These are phyloP conservation scores for Gardenia jasminoides DNA, from an alignment of 257 asterid genomes.

Conservation along the genomic window DNA sequence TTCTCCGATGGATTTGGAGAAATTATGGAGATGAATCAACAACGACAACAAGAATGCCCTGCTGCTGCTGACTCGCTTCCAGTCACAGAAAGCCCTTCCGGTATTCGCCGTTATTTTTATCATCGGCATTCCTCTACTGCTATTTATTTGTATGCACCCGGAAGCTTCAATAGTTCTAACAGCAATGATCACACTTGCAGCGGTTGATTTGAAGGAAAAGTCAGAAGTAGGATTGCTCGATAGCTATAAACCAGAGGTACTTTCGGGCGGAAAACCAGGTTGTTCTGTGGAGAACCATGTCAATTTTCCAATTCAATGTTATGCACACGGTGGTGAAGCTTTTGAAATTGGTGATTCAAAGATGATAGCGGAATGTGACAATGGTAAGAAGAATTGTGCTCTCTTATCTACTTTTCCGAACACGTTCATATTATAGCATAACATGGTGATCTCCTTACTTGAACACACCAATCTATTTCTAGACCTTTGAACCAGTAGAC, in stretches of 20 bases:
- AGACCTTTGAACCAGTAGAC: constrained; percentile 11
- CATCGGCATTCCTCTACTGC: background rate
- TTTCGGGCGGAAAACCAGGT: background rate
- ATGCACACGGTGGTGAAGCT: background rate
- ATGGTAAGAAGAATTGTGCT: background rate
- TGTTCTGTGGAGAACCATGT: background rate
- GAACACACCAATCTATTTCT: constrained; percentile 11
- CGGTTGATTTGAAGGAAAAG: constrained; percentile 5
- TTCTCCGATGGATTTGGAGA: constrained; percentile 26
- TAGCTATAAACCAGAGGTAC: background rate
- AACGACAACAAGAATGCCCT: constrained; percentile 4
- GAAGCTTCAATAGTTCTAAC: too few relatives aligned
- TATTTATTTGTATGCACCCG: too few relatives aligned
- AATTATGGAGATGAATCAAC: constrained; percentile 13
- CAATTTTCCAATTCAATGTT: background rate
- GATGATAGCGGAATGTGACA: constrained; percentile 5
- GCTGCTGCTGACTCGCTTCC: constrained; percentile 23
- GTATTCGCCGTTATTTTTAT: constrained; percentile 23
- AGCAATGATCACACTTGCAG: background rate
- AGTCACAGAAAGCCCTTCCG: constrained; percentile 27
- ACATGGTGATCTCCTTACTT: constrained; percentile 2
- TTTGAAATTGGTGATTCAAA: background rate
- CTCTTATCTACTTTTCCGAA: too few relatives aligned
- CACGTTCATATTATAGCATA: background rate
- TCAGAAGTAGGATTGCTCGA: constrained; percentile 8